Conservation (phyloP, 73 alveolate species). For the Paraurostyla sp. region DNA sequence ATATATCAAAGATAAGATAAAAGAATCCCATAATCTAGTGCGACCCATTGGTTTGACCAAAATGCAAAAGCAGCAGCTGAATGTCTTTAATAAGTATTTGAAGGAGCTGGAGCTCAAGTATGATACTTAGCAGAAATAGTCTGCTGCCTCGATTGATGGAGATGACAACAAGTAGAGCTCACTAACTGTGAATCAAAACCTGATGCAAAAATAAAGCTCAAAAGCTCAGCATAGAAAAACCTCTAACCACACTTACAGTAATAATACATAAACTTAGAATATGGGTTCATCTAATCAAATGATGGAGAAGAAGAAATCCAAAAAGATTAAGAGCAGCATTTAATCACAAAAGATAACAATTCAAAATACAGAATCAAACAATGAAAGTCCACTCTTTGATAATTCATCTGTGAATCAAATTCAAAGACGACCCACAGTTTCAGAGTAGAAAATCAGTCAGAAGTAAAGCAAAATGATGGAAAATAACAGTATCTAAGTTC, state of each 20-base stretch:
- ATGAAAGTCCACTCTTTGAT: too few species aligned
- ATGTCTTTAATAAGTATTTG: conserved; percentile 28
- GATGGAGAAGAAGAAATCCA: neutral
- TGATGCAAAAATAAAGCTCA: neutral
- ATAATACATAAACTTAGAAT: neutral
- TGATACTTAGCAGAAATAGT: conserved; percentile 13
- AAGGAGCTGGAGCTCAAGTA: conserved; percentile 23
- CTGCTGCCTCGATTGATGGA: neutral
- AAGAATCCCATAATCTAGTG: conserved; percentile 29
- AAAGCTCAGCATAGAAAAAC: too few species aligned
- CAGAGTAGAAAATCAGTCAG: too few species aligned
- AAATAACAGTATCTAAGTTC: too few species aligned
- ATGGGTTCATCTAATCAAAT: neutral
- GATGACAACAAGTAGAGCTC: conserved; percentile 7
- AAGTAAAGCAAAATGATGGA: too few species aligned
- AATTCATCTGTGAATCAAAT: too few species aligned
- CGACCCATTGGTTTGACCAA: conserved; percentile 35
- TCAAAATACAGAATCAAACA: neutral
- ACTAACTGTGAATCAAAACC: neutral
- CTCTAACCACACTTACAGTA: too few species aligned
- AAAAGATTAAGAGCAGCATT: neutral
- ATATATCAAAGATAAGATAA: conserved; percentile 21
- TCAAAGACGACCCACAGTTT: too few species aligned
- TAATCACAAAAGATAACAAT: neutral
- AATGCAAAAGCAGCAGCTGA: conserved; percentile 11